A percentile compares a stretch with the other conserved stretches of the same genome.
phyloP scores from a whole-genome alignment of 192 early-diverging fungal species.

The Backusella morwellensis region DNA sequence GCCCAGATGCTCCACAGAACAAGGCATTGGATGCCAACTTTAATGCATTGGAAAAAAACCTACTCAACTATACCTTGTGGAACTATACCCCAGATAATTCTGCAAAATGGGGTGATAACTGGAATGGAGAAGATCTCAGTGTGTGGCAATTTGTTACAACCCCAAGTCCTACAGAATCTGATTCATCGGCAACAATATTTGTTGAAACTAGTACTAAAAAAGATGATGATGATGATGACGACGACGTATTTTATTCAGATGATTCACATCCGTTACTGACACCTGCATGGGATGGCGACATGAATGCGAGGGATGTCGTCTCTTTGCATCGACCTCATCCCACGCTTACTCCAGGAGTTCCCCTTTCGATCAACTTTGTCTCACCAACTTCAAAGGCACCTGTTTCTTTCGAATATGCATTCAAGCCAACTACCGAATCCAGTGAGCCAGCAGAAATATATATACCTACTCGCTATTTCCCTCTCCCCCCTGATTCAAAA shows the following conservation, averaged over 20 bases:
- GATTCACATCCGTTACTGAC: not conserved
- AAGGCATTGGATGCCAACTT: conserved; percentile 55
- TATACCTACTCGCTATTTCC: conserved; percentile 45
- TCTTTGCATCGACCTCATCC: conserved; percentile 31
- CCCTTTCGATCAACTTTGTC: conserved; percentile 10
- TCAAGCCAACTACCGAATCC: not conserved
- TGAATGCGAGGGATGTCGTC: conserved; percentile 22
- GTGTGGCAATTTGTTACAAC: conserved; percentile 26
- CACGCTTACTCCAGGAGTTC: conserved; percentile 15
- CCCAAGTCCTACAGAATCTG: not conserved
- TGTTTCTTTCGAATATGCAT: conserved; percentile 13
- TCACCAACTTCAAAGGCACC: conserved; percentile 5
- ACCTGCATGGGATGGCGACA: not conserved
- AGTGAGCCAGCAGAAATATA: conserved; percentile 42
- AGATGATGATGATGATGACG: not conserved
- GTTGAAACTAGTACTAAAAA: not conserved
- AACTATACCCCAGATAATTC: conserved; percentile 54
- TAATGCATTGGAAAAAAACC: conserved; percentile 42
- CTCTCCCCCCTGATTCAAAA: conserved; percentile 22
- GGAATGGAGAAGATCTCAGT: conserved; percentile 56
- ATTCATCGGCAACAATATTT: not conserved
- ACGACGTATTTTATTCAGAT: not conserved
- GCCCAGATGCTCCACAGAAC: conserved; percentile 42
- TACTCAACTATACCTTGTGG: conserved; percentile 54
- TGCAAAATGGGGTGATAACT: conserved; percentile 48